phyloP scores from a whole-genome alignment of 805 yeast species.

The Metschnikowia baotianmanensis region DNA sequence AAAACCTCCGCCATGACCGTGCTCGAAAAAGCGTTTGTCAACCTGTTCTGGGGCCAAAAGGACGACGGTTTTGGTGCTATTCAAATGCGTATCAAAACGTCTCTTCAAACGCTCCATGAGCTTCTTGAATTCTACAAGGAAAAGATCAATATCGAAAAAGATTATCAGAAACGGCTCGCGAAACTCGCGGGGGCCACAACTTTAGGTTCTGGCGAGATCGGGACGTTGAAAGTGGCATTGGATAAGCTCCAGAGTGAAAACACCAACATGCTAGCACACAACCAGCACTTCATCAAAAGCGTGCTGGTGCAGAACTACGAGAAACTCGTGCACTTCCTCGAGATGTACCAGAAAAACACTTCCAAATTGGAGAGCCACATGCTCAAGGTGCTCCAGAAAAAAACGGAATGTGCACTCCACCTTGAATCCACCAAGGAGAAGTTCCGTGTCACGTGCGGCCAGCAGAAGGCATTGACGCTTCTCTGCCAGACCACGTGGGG shows the following conservation, averaged over 20 bases:
- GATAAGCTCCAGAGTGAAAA: constrained; percentile 61
- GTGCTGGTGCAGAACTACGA: constrained; percentile 46
- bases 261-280: constrained; percentile 55
- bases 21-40: constrained; percentile 34
- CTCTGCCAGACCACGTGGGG: constrained; percentile 70
- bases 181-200: constrained; percentile 45
- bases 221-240: constrained; percentile 56
- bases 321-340: constrained; percentile 53
- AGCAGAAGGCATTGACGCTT: constrained; percentile 57
- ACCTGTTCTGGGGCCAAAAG: constrained; percentile 63
- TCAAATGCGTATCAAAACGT: constrained; percentile 54
- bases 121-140: constrained; percentile 35
- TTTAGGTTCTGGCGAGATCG: constrained; percentile 58
- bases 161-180: constrained; percentile 57
- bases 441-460: constrained; percentile 58
- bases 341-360: constrained; percentile 50
- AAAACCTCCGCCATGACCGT: constrained; percentile 8
- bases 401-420: constrained; percentile 34
- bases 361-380: constrained; percentile 58
- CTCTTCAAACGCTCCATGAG: constrained; percentile 51
- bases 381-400: constrained; percentile 51
- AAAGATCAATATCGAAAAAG: constrained; percentile 65
- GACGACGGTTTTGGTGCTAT: constrained; percentile 58
- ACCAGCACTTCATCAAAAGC: constrained; percentile 49
- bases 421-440: constrained; percentile 41